Evolutionary conservation across 495 filamentous ascomycete species (phyloP), one percentile per base, ranked within the genome.

Genomic region (Aspergillus asperescens): DNA sequence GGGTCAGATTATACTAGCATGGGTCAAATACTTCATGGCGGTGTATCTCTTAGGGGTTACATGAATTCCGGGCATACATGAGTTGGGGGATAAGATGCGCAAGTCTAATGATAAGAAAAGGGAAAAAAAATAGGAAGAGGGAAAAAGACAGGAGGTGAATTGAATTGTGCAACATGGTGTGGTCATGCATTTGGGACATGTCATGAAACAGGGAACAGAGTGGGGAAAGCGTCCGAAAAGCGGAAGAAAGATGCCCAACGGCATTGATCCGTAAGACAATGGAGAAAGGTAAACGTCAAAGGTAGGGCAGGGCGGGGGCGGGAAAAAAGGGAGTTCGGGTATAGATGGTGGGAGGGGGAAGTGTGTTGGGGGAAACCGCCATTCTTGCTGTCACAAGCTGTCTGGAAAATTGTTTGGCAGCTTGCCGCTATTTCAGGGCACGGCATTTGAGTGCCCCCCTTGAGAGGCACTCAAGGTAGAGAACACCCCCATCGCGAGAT

Each of bases 21-120:
- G 54, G 44, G 39, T 39, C 53, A 38, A 55, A 59, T 61, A 54
- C 50, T 72, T 73, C 65, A 65, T 73, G 61, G 59, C 62, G 63
- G 62, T 62, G 62, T 61, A 60, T 69, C 62, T 69, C 63, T 63
- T 64, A 56, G 56, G 64, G 66, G 59, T 60, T 76, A 76, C 73
- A 76, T 76, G 69, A 76, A 59, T 72, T 71, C 64, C 62, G 62
- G 73, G 71, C 70, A 72, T 76, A 76, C 73, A 76, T 76, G 71
- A 74, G 47, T 57, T 50, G 43, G 27, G 58, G 60, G 59, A 65
- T n/a, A 47, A 10, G 31, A 41, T 24, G 42, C 19, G 34, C 66
- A 68, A 66, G 70, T 76, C 71, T 76, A 76, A 72, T 71, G 70
- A 69, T 64, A 68, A 72, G 64, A 63, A 59, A 63, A 59, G 59